These are phyloP conservation scores for Botryotinia globosa DNA, from an alignment of 2,329 filamentous ascomycete genomes.

Conservation along the genomic window DNA sequence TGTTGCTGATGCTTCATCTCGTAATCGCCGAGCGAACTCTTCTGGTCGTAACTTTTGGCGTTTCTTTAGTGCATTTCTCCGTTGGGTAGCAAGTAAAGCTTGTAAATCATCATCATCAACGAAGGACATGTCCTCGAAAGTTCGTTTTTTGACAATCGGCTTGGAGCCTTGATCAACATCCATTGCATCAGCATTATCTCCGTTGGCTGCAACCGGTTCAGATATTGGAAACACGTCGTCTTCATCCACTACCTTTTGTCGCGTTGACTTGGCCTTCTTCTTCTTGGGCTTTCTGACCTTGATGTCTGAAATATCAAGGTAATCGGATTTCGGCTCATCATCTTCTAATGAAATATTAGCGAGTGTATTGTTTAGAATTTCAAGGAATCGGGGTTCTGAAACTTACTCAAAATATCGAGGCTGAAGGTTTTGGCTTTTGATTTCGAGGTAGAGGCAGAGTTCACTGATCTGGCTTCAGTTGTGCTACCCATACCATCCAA, in stretches of 20 bases:
- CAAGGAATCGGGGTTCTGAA: neutral
- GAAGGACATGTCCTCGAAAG: constrained; percentile 64
- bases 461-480: constrained; percentile 55
- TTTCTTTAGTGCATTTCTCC: constrained; percentile 83
- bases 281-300: constrained; percentile 95
- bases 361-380: constrained; percentile 24
- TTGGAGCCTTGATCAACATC: constrained; percentile 64
- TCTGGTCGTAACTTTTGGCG: constrained; percentile 83
- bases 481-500: constrained; percentile 74
- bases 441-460: constrained; percentile 51
- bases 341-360: constrained; percentile 46
- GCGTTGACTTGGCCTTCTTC: constrained; percentile 76
- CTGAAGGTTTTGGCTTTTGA: constrained; percentile 68
- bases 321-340: constrained; percentile 74
- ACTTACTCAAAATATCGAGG: constrained; percentile 65
- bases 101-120: constrained; percentile 93
- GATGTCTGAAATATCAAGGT: constrained; percentile 79
- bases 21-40: constrained; percentile 78
- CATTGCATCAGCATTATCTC: constrained; percentile 57
- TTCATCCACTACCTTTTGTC: constrained; percentile 65
- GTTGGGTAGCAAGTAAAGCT: constrained; percentile 77
- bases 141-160: constrained; percentile 57
- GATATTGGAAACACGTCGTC: constrained; percentile 54
- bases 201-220: constrained; percentile 34
- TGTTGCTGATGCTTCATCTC: constrained; percentile 53